phyloP scores from a whole-genome alignment of 31 red algal species.

The Endocladia muricata region DNA sequence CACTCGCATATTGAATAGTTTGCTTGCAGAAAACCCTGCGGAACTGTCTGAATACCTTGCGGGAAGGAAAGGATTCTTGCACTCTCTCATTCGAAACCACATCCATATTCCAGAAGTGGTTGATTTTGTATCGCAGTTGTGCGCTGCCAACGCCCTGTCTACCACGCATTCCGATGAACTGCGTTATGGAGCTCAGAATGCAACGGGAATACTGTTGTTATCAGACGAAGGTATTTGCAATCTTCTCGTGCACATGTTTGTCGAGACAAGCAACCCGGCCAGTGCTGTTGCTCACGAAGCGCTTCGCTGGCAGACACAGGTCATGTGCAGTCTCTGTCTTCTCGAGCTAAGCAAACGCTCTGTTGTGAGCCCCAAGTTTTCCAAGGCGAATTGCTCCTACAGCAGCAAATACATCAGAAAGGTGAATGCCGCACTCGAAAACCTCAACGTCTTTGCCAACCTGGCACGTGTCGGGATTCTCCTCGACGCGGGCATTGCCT shows the following conservation, averaged over 20 bases:
- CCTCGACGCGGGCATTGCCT: not conserved
- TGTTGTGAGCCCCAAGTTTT: constrained; percentile 3
- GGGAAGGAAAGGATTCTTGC: constrained; percentile 7
- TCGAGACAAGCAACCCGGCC: not conserved
- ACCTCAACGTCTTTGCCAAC: not conserved
- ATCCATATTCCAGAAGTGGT: constrained; percentile 2
- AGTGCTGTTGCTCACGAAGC: not conserved
- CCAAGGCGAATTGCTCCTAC: constrained; percentile 14
- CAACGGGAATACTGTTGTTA: constrained; percentile 9
- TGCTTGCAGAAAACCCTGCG: constrained; percentile 1
- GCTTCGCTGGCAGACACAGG: constrained; percentile 4
- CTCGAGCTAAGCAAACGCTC: constrained; percentile 16
- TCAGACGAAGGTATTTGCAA: not conserved
- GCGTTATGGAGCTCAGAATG: constrained; percentile 18
- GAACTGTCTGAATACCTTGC: constrained; percentile 2
- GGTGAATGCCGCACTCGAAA: constrained; percentile 5
- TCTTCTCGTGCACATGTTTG: constrained; percentile 10
- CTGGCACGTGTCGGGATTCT: not conserved
- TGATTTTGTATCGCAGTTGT: constrained; percentile 8
- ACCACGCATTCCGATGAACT: not conserved
- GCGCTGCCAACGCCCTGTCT: constrained; percentile 6
- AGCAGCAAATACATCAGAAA: constrained; percentile 8
- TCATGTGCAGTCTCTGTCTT: not conserved
- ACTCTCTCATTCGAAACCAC: constrained; percentile 8
- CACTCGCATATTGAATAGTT: not conserved